Evolutionary conservation across 1,284 basidiomycete genomes (phyloP).

Genomic region (Puccinia brachypodii): DNA sequence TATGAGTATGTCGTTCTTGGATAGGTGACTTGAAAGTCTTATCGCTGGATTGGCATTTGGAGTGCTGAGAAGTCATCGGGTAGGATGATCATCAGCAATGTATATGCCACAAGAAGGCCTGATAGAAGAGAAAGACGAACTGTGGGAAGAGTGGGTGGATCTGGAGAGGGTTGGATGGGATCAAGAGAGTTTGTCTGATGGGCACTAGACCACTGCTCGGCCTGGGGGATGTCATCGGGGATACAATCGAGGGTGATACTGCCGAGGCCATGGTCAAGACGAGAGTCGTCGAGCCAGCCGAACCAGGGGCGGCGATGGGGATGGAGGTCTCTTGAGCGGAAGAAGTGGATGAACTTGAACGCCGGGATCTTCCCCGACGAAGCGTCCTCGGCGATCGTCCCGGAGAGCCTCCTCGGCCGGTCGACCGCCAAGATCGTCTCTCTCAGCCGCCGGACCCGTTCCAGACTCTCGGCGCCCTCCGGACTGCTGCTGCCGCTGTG

Average conservation of each 20-base stretch:
- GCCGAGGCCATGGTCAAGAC: not conserved
- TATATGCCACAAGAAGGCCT: no score
- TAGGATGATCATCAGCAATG: not conserved
- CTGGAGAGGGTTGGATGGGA: not conserved
- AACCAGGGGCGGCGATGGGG: not conserved
- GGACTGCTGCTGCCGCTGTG: not conserved
- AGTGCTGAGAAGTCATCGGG: not conserved
- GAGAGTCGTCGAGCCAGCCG: not conserved
- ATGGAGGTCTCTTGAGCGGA: not conserved
- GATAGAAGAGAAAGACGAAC: not conserved
- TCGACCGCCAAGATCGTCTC: conserved; percentile 10
- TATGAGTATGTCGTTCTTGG: not conserved
- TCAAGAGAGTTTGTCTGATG: not conserved
- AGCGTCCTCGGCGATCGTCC: conserved; percentile 13
- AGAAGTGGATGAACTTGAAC: not conserved
- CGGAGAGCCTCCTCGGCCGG: conserved; percentile 4
- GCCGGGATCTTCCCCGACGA: conserved; percentile 20
- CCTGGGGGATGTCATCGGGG: not conserved
- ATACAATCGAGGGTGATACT: conserved; percentile 1
- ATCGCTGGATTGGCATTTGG: not conserved
- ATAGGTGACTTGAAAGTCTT: not conserved
- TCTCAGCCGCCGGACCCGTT: not conserved
- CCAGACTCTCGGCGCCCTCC: not conserved
- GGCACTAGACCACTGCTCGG: not conserved
- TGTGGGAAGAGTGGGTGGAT: not conserved